A percentile compares a stretch with the other conserved stretches of the same genome.
These are phyloP conservation scores for Xylariaceae sp. DNA, from an alignment of 2,329 filamentous ascomycete species.

Conservation along the genomic window DNA sequence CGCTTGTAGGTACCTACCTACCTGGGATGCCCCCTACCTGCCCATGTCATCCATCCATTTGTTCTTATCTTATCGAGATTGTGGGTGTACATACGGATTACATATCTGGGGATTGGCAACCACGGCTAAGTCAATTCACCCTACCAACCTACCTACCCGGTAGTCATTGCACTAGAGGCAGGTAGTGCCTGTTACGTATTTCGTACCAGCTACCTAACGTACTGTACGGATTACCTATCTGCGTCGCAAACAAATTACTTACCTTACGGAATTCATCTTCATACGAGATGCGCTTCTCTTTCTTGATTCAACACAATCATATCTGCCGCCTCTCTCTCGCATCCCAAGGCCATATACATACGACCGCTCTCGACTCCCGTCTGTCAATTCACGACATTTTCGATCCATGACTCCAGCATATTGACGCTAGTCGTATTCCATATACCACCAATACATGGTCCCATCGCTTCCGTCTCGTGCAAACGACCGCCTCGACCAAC, in stretches of 20 bases:
- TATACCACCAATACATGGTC: not conserved
- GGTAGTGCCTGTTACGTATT: not conserved
- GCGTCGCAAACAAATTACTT: not conserved
- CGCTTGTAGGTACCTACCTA: not conserved
- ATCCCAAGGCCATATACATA: constrained; percentile 1
- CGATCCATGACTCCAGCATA: not conserved
- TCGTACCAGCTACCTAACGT: not conserved
- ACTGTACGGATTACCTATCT: not conserved
- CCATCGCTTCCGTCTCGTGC: not conserved
- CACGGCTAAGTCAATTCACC: too few species aligned
- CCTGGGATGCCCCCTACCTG: too few species aligned
- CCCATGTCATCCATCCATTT: not conserved
- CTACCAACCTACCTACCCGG: too few species aligned
- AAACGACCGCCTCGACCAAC: not conserved
- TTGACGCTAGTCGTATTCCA: not conserved
- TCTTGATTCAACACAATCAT: not conserved
- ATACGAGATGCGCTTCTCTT: constrained; percentile 8
- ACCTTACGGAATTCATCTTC: not conserved
- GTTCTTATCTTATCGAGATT: not conserved
- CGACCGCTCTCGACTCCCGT: not conserved
- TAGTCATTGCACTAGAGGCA: too few species aligned
- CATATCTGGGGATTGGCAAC: not conserved
- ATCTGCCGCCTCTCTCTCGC: constrained; percentile 5
- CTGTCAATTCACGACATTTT: not conserved
- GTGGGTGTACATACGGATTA: not conserved